Evolutionary conservation across 2,329 filamentous ascomycete species (phyloP).

Genomic region (Cytospora piceae): DNA sequence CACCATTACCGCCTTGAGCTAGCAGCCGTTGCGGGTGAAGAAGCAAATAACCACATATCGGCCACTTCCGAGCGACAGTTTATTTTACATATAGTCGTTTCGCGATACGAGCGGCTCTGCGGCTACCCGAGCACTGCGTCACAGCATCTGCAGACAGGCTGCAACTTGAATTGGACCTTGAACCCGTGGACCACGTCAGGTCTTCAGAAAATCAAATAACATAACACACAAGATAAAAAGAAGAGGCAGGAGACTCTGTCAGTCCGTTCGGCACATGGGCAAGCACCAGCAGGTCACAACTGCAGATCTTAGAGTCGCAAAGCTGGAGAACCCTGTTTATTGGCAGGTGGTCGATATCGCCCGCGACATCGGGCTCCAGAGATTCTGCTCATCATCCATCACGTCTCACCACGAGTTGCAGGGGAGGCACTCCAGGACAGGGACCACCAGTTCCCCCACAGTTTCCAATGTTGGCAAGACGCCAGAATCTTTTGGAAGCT

Average conservation of each 20-base stretch:
- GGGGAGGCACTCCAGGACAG: slow-evolving; percentile 12
- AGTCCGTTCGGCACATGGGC: neutral
- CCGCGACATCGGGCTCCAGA: slow-evolving; percentile 15
- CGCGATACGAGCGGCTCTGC: neutral
- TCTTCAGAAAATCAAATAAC: too few species aligned
- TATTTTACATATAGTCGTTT: neutral
- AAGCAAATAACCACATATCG: neutral
- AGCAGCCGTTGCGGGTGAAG: neutral
- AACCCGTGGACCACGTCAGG: neutral
- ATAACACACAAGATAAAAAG: neutral
- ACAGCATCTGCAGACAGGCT: neutral
- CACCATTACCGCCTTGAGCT: neutral
- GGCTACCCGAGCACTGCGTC: neutral
- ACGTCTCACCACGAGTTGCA: slow-evolving; percentile 19
- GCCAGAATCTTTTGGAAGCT: slow-evolving; percentile 29
- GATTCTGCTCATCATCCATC: slow-evolving; percentile 6
- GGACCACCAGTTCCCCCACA: slow-evolving; percentile 22
- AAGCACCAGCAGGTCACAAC: neutral
- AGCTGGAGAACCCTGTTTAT: slow-evolving; percentile 20
- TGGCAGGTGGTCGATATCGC: slow-evolving; percentile 2
- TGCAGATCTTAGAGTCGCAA: slow-evolving; percentile 5
- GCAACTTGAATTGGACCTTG: neutral
- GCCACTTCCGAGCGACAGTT: neutral
- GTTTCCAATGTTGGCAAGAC: slow-evolving; percentile 8
- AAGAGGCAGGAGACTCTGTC: slow-evolving; percentile 1